Conservation (phyloP, 345 rosid genomes). For the Hypericum perforatum region DNA sequence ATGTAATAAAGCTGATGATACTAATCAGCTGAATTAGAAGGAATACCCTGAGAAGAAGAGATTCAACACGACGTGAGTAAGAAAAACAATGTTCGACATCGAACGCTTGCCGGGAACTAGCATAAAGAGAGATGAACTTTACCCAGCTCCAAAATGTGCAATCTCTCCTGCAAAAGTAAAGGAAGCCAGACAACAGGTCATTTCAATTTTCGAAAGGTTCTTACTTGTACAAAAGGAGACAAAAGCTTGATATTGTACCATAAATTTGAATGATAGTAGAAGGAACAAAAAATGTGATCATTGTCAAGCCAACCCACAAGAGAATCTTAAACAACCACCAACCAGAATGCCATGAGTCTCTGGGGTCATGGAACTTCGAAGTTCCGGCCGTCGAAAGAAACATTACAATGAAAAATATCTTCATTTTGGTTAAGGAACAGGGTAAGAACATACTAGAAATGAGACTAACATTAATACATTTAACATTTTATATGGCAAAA, state of each 20-base stretch:
- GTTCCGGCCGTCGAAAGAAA: conserved; percentile 65
- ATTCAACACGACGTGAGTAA: conserved; percentile 11
- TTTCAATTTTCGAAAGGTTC: background rate
- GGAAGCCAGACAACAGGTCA: background rate
- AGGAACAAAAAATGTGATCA: conserved; percentile 65
- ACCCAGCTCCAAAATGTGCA: conserved; percentile 99
- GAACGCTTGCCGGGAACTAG: conserved; percentile 15
- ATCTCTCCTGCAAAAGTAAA: conserved; percentile 59
- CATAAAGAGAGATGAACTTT: conserved; percentile 21
- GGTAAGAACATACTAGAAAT: background rate
- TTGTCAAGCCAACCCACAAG: conserved; percentile 53
- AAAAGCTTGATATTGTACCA: conserved; percentile 36
- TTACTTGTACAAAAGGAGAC: background rate
- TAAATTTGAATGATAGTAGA: conserved; percentile 53
- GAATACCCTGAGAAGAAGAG: conserved; percentile 67
- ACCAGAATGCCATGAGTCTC: conserved; percentile 89
- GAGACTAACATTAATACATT: background rate
- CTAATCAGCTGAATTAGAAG: conserved; percentile 86
- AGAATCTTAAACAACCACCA: conserved; percentile 78
- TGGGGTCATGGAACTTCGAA: conserved; percentile 42
- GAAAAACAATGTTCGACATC: background rate
- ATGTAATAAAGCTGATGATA: conserved; percentile 78
- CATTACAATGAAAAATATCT: conserved; percentile 70
- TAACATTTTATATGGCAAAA: background rate
- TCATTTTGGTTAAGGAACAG: conserved; percentile 25